phyloP scores from a whole-genome alignment of 106 monocot genomes.

The Posidonia australis region DNA sequence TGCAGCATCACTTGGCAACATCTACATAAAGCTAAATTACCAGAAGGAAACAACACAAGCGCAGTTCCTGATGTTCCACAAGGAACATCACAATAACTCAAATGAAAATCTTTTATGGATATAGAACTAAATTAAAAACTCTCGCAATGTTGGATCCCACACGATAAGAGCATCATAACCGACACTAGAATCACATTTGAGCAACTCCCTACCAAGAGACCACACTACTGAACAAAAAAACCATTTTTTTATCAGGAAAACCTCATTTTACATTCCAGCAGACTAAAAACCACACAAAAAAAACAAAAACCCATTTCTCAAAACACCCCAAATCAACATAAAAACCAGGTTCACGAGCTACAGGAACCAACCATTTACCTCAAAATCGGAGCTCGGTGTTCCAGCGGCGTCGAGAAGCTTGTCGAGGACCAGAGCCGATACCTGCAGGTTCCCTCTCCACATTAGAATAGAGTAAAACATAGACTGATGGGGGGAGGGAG shows the following conservation, averaged over 20 bases:
- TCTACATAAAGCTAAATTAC: too few relatives aligned
- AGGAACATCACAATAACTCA: too few relatives aligned
- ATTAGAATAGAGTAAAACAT: not conserved
- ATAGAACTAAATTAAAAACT: too few relatives aligned
- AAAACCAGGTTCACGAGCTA: not conserved
- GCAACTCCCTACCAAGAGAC: too few relatives aligned
- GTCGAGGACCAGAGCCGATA: slow-evolving; percentile 6
- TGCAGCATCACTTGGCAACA: not conserved
- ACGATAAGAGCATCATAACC: too few relatives aligned
- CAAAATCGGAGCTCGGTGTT: slow-evolving; percentile 5
- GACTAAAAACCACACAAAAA: not conserved
- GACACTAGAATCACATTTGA: too few relatives aligned
- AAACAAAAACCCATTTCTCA: not conserved
- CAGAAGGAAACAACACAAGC: too few relatives aligned
- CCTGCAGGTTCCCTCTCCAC: not conserved
- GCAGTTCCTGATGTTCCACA: too few relatives aligned
- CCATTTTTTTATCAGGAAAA: not conserved
- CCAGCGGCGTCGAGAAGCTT: slow-evolving; percentile 2
- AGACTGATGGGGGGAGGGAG: not conserved
- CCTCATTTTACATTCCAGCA: not conserved
- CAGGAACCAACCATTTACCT: not conserved
- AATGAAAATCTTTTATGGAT: too few relatives aligned
- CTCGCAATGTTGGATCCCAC: too few relatives aligned
- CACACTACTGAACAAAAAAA: not conserved
- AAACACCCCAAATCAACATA: not conserved